Evolutionary conservation across 1,284 basidiomycete genomes (phyloP).

Genomic region (Afroboletus lepidellus): DNA sequence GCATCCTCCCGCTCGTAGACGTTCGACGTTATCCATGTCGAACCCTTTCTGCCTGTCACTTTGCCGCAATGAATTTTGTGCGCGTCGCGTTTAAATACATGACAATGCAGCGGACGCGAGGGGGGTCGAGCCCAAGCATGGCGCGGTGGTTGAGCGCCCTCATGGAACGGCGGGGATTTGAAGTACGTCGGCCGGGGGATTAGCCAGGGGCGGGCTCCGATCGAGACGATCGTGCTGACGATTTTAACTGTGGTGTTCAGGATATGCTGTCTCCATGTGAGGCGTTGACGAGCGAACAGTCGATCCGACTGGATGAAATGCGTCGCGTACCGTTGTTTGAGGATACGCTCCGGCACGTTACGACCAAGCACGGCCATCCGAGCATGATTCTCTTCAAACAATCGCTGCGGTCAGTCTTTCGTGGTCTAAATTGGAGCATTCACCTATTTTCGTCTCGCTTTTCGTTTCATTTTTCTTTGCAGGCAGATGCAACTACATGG

Average conservation of each 20-base stretch:
- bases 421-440: neutral
- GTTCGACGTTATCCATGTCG: slow-evolving; percentile 7
- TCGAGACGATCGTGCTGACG: slow-evolving; percentile 1
- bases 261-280: slow-evolving; percentile 20
- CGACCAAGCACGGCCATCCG: slow-evolving; percentile 18
- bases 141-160: slow-evolving; percentile 29
- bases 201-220: neutral
- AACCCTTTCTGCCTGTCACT: slow-evolving; percentile 19
- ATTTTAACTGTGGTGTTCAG: slow-evolving; percentile 1
- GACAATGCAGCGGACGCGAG: slow-evolving; percentile 23
- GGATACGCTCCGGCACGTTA: slow-evolving; percentile 13
- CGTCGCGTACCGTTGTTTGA: slow-evolving; percentile 25
- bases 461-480: neutral
- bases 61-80: slow-evolving; percentile 28
- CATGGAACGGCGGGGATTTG: slow-evolving; percentile 12
- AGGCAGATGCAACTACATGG: slow-evolving; percentile 25
- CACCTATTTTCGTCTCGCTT: neutral
- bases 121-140: slow-evolving; percentile 22
- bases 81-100: slow-evolving; percentile 39
- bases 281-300: slow-evolving; percentile 5
- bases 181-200: slow-evolving; percentile 15
- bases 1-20: slow-evolving; percentile 19
- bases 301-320: slow-evolving; percentile 21
- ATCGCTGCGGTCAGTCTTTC: slow-evolving; percentile 20
- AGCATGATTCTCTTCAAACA: slow-evolving; percentile 28